Base-by-base conservation (phyloP, 2,329 filamentous ascomycete genomes). In the Pezicula radicicola region DNA sequence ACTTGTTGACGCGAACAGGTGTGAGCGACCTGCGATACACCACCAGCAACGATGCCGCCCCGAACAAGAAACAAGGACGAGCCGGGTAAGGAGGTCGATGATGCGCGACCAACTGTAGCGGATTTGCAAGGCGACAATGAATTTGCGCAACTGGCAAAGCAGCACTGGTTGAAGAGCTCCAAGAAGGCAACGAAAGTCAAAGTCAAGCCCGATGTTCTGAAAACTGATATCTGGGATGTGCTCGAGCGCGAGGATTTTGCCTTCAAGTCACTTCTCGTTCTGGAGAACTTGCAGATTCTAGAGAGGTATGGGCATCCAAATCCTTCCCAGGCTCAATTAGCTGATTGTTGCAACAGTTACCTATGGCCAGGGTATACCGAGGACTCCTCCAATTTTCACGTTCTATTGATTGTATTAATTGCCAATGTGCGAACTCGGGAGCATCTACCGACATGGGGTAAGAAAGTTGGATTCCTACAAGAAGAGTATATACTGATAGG, bases 311-410 rank as follows among this genome's bases (percentile, higher is more conserved):
- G 57, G 25, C 21, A 40, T n/a, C 45, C 13, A 3, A n/a, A 27
- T n/a, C 33, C 18, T 40, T 28, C 10, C 13, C 4, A 37, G 18
- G 43, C 48, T 41, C 8, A 39, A 45, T 25, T 46, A 27, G 42
- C 58, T 66, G 57, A 65, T 33, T 46, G 44, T 49, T 50, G 67
- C 71, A 52, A 71, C 55, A 89, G 90, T 66, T 97, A 96, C 67
- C 79, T 99, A 27, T 99, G 94, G 94, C 94, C 94, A 43, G 90
- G 88, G 48, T 99, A 95, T 68, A 85, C 81, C 12, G 89, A 96
- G 58, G 85, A 94, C 63, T 84, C 91, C 4, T 96, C 93, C 30
- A 95, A 99, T 68, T 87, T 91, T 64, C 93, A 99, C 68, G 87
- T 97, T 49, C 76, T 97, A 33, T 77, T 99, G 56, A 84, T 97